Evolutionary conservation across 2,329 filamentous ascomycete genomes (phyloP).

Genomic region (Zymoseptoria pseudotritici): DNA sequence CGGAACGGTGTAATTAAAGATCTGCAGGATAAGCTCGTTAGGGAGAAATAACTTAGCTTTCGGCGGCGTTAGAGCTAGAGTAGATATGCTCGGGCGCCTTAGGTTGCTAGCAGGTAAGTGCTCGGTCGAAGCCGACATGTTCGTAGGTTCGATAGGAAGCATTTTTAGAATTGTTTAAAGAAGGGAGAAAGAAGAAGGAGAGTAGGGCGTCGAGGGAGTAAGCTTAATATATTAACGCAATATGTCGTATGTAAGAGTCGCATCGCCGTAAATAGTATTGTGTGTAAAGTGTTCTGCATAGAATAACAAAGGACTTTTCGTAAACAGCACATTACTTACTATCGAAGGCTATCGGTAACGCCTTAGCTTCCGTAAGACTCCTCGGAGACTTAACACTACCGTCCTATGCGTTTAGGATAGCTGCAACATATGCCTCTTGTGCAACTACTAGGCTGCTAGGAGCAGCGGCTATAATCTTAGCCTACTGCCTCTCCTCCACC

Average conservation of each 20-base stretch:
- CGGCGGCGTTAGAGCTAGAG: not conserved
- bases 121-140: no score
- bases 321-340: not conserved
- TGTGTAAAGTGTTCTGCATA: no score
- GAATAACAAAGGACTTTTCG: no score
- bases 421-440: not conserved
- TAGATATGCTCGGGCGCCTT: not conserved
- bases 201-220: no score
- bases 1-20: not conserved
- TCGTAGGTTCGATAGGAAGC: no score
- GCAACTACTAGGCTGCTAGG: not conserved
- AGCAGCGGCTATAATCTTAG: accelerated
- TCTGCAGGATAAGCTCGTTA: not conserved
- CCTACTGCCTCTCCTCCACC: not conserved
- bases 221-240: no score
- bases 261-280: no score
- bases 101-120: not conserved
- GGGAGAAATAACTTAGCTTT: not conserved
- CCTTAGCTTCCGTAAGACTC: not conserved
- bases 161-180: no score
- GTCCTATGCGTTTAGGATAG: not conserved
- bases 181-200: no score
- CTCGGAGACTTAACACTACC: no score
- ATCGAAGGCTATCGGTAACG: not conserved
- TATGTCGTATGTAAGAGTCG: no score